A percentile compares a stretch with the other conserved stretches of the same genome.
These are phyloP conservation scores for Cicer bijugum DNA, from an alignment of 306 rosid genomes.

Conservation along the genomic window DNA sequence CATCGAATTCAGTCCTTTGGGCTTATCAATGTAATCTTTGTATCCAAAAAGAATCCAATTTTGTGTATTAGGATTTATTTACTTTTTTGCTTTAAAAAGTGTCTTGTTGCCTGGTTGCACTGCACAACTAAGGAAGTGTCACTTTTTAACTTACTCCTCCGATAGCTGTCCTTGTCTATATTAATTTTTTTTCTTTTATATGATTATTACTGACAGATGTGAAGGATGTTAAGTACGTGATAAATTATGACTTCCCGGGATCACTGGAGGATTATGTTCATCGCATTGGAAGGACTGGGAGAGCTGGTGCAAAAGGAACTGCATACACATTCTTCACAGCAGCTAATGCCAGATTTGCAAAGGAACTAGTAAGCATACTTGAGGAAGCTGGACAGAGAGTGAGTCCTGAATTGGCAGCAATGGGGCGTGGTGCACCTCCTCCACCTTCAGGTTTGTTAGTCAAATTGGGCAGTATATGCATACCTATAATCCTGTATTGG, in stretches of 20 bases:
- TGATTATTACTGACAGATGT: conserved; percentile 66
- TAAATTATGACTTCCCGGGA: conserved; percentile 95
- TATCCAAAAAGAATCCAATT: background rate
- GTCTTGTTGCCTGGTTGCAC: conserved; percentile 12
- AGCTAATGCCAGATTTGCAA: conserved; percentile 92
- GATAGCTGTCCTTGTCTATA: background rate
- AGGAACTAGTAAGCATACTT: conserved; percentile 83
- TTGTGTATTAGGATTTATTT: background rate
- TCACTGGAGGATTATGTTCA: conserved; percentile 98
- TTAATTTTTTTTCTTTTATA: conserved; percentile 32
- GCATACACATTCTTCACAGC: conserved; percentile 97
- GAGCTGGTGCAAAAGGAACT: conserved; percentile 99
- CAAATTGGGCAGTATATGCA: conserved; percentile 6
- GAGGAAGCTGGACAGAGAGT: conserved; percentile 97
- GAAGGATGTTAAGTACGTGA: conserved; percentile 91
- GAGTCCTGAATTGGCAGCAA: conserved; percentile 89
- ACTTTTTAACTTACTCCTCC: background rate
- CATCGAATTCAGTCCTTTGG: background rate
- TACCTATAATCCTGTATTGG: conserved; percentile 7
- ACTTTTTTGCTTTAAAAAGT: conserved; percentile 17
- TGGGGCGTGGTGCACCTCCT: conserved; percentile 98
- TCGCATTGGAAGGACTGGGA: conserved; percentile 96
- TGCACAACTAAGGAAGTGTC: conserved; percentile 5
- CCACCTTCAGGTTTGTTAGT: conserved; percentile 76
- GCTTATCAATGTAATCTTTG: background rate